Evolutionary conservation across 1,284 basidiomycete genomes (phyloP), one percentile per base, ranked within the genome.

Genomic region (Inonotus obliquus): DNA sequence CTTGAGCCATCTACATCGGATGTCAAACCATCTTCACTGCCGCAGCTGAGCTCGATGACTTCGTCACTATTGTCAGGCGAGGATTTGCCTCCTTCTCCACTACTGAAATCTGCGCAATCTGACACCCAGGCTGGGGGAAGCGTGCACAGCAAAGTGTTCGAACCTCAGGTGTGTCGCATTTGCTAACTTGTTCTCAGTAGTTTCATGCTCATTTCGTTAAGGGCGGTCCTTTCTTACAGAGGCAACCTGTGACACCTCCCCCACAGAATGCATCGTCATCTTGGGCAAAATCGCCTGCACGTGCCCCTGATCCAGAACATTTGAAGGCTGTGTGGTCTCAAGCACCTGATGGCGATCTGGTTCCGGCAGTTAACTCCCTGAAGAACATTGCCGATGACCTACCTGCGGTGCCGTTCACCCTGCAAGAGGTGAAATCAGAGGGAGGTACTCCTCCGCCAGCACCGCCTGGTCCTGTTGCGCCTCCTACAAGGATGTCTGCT

Each of bases 271-370:
- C 65, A n/a, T 61, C 67, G 17, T 59, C 65, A 38, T 60, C 63
- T 9, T 91, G 90, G 89, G 73, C 80, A 47, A 84, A 84, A 69
- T 78, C 85, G n/a, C 80, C 86, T 17, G 79, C 83, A 57, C 77
- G 87, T 61, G 79, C 78, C 54, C 86, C 88, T 17, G 89, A 91
- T 72, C 85, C 87, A 19, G 90, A 92, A 67, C 87, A 87, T 67
- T 75, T 92, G 58, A 92, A 89, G 72, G 86, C 89, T 35, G 83
- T 92, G 10, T 93, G 91, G 91, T 88, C 87, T n/a, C 85, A 89
- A 69, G 79, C 85, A 9, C 80, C 89, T 1, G 83, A 85, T 67
- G 86, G 87, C 69, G 77, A 83, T 11, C 79, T 80, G 56, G 70
- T 81, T 14, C 82, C 85, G 51, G 76, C 82, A 9, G 77, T 88